Percentiles rank a stretch among this genome's conserved stretches.
phyloP scores from a whole-genome alignment of 2,329 filamentous ascomycete species.

The Fusarium denticulatum region DNA sequence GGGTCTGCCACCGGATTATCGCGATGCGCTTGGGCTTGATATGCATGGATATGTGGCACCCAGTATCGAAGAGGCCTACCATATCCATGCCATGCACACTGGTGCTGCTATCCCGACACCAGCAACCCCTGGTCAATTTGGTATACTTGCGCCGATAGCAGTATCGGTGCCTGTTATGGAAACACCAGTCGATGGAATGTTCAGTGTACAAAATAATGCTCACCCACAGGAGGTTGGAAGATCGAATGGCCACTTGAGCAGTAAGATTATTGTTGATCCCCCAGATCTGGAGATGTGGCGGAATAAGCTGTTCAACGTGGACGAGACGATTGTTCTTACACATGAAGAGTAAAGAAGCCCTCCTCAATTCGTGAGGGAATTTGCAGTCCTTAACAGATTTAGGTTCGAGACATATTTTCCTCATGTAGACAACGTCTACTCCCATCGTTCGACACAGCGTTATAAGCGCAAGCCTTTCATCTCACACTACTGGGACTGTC shows the following conservation, averaged over 20 bases:
- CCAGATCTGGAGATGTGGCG: constrained; percentile 76
- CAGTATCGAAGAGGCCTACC: constrained; percentile 33
- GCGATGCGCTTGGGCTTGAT: constrained; percentile 23
- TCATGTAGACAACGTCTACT: constrained; percentile 86
- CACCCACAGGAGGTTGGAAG: constrained; percentile 27
- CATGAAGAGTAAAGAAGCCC: constrained; percentile 71
- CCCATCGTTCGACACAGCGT: constrained; percentile 81
- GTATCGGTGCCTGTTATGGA: constrained; percentile 29
- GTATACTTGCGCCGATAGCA: constrained; percentile 53
- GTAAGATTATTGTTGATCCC: constrained; percentile 70
- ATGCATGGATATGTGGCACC: constrained; percentile 29
- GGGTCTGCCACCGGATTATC: constrained; percentile 18
- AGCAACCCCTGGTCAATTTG: constrained; percentile 53
- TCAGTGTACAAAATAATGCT: not conserved
- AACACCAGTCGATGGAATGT: constrained; percentile 6
- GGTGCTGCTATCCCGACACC: not conserved
- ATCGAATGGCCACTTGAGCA: constrained; percentile 62
- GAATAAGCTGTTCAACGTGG: constrained; percentile 77
- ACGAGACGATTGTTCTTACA: constrained; percentile 75
- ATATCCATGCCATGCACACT: constrained; percentile 5
- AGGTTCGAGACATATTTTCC: constrained; percentile 85
- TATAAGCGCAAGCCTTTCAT: constrained; percentile 87
- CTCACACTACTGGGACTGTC: constrained; percentile 86
- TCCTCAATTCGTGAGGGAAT: too few relatives aligned
- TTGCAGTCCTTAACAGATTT: constrained; percentile 1